phyloP scores from a whole-genome alignment of 805 yeast genomes.

The Ogataea sp. region DNA sequence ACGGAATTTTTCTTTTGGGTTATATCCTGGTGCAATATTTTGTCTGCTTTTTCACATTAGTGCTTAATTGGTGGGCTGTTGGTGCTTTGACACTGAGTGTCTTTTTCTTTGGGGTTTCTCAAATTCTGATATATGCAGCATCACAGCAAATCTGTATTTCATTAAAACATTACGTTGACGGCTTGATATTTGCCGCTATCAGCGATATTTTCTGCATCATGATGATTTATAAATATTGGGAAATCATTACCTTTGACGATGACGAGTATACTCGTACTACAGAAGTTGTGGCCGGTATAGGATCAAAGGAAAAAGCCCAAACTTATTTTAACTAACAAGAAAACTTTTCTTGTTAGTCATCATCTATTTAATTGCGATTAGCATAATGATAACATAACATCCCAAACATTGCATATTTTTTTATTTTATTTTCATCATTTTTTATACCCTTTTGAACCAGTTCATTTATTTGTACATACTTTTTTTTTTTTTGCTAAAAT shows the following conservation, averaged over 20 bases:
- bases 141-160: constrained; percentile 58
- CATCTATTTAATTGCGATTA: too few relatives aligned
- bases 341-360: too few relatives aligned
- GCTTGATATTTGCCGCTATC: constrained; percentile 74
- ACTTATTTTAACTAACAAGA: background rate
- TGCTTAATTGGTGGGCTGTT: constrained; percentile 72
- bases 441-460: too few relatives aligned
- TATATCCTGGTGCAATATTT: constrained; percentile 64
- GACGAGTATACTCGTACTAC: constrained; percentile 59
- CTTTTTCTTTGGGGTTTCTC: constrained; percentile 76
- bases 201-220: constrained; percentile 76
- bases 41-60: constrained; percentile 58
- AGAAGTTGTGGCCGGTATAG: constrained; percentile 11
- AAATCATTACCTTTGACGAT: constrained; percentile 89
- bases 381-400: background rate
- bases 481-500: too few relatives aligned
- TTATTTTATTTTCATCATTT: too few relatives aligned
- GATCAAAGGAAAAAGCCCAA: background rate
- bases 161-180: constrained; percentile 83
- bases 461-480: too few relatives aligned
- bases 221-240: constrained; percentile 98
- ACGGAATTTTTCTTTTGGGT: constrained; percentile 53
- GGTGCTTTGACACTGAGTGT: constrained; percentile 73
- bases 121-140: constrained; percentile 63
- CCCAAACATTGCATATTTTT: too few relatives aligned